These are phyloP conservation scores for Orbilia quercus DNA, from an alignment of 2,329 filamentous ascomycete genomes.

Conservation along the genomic window DNA sequence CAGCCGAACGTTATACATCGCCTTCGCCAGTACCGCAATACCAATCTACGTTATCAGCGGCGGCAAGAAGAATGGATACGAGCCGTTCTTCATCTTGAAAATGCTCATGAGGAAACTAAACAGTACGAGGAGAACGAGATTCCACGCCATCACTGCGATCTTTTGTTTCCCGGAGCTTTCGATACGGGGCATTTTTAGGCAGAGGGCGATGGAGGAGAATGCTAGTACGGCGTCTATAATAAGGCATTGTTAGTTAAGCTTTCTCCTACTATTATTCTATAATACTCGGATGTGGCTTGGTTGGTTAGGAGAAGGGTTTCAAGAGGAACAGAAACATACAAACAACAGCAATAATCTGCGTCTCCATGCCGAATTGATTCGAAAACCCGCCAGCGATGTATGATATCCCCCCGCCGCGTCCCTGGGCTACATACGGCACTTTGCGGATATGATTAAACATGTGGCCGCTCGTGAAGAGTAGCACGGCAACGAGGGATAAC, in stretches of 20 bases:
- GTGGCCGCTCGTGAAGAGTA: slow-evolving; percentile 94
- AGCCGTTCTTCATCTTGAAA: slow-evolving; percentile 93
- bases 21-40: background rate
- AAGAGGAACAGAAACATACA: slow-evolving; percentile 73
- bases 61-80: slow-evolving; percentile 93
- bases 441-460: slow-evolving; percentile 99
- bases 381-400: slow-evolving; percentile 95
- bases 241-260: background rate
- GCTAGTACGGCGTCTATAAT: slow-evolving; percentile 78
- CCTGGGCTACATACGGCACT: slow-evolving; percentile 87
- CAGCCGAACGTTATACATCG: background rate
- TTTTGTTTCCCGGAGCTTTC: slow-evolving; percentile 80
- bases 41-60: slow-evolving; percentile 72
- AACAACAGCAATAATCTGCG: slow-evolving; percentile 90
- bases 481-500: slow-evolving; percentile 84
- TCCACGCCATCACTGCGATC: slow-evolving; percentile 83
- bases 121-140: slow-evolving; percentile 77
- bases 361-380: slow-evolving; percentile 92
- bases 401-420: slow-evolving; percentile 84
- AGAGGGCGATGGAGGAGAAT: slow-evolving; percentile 90
- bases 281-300: too few relatives aligned
- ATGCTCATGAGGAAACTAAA: slow-evolving; percentile 95
- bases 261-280: too few relatives aligned
- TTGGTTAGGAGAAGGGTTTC: background rate
- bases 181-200: slow-evolving; percentile 91